Conservation (phyloP, 2,329 filamentous ascomycete species). For the Colletotrichum tamarilloi region DNA sequence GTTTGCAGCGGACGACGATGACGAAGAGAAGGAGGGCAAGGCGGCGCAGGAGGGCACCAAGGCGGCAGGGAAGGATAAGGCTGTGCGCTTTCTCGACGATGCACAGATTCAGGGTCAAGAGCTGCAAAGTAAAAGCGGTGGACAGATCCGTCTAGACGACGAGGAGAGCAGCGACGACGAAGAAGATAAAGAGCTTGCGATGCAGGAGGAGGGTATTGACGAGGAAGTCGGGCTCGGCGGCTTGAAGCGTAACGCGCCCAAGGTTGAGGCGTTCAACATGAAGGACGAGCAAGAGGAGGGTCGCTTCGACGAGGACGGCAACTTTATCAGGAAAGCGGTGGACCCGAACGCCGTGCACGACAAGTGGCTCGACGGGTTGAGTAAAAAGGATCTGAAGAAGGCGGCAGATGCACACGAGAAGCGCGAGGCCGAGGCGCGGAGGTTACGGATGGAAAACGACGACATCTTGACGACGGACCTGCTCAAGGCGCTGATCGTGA, state of each 20-base stretch:
- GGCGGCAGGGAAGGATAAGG: conserved; percentile 64
- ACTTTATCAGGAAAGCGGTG: conserved; percentile 88
- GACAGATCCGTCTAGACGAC: conserved; percentile 72
- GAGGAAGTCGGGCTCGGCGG: conserved; percentile 91
- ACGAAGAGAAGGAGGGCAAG: conserved; percentile 50
- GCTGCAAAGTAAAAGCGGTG: conserved; percentile 76
- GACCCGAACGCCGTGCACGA: conserved; percentile 94
- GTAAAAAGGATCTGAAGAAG: conserved; percentile 91
- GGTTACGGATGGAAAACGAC: conserved; percentile 80
- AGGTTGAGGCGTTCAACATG: conserved; percentile 97
- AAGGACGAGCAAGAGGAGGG: conserved; percentile 91
- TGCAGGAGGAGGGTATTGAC: conserved; percentile 81
- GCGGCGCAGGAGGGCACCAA: conserved; percentile 38
- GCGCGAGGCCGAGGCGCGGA: conserved; percentile 80
- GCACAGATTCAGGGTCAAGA: conserved; percentile 84
- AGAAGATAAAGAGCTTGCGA: conserved; percentile 79
- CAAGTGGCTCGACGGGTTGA: conserved; percentile 90
- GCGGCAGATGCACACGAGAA: conserved; percentile 90
- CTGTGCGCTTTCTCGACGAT: conserved; percentile 69
- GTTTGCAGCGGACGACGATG: conserved; percentile 75
- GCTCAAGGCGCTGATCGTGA: conserved; percentile 76
- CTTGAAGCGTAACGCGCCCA: conserved; percentile 92
- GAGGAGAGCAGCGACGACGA: conserved; percentile 71
- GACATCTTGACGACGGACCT: conserved; percentile 78
- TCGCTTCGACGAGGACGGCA: conserved; percentile 89